phyloP scores from a whole-genome alignment of 768 basidiomycete genomes.

The Ramaria sp. region DNA sequence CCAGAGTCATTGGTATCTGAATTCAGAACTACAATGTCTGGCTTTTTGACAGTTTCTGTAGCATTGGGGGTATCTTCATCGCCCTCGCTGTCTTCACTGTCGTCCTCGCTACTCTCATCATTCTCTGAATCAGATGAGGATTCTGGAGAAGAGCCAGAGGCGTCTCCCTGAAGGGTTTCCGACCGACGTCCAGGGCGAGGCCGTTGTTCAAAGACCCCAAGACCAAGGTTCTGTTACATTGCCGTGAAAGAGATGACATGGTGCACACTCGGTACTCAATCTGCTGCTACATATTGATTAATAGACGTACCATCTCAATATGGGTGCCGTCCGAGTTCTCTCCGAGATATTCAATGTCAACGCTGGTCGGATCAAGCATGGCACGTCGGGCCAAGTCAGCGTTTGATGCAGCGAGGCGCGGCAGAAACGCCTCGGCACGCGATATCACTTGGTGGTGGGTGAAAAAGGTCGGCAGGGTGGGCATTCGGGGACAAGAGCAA shows the following conservation, averaged over 20 bases:
- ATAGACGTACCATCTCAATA: conserved; percentile 51
- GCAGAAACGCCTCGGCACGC: conserved; percentile 57
- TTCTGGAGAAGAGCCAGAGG: background rate
- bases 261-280: background rate
- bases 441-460: too few species aligned
- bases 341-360: conserved; percentile 60
- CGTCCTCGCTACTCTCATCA: too few species aligned
- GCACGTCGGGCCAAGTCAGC: conserved; percentile 34
- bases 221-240: conserved; percentile 46
- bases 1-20: too few species aligned
- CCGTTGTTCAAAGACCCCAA: conserved; percentile 43
- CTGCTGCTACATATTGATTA: background rate
- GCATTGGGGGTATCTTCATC: too few species aligned
- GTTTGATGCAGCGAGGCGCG: conserved; percentile 56
- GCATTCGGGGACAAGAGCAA: too few species aligned
- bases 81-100: too few species aligned
- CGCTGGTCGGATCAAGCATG: conserved; percentile 37
- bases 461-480: too few species aligned
- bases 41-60: too few species aligned
- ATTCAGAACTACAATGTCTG: too few species aligned
- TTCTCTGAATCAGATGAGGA: background rate
- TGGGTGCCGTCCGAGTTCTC: conserved; percentile 33
- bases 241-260: background rate
- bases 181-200: background rate
- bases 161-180: background rate